Percentiles rank a stretch among this genome's conserved stretches.
Evolutionary conservation across 345 rosid genomes (phyloP).

Genomic region (Streptanthus diversifolius): DNA sequence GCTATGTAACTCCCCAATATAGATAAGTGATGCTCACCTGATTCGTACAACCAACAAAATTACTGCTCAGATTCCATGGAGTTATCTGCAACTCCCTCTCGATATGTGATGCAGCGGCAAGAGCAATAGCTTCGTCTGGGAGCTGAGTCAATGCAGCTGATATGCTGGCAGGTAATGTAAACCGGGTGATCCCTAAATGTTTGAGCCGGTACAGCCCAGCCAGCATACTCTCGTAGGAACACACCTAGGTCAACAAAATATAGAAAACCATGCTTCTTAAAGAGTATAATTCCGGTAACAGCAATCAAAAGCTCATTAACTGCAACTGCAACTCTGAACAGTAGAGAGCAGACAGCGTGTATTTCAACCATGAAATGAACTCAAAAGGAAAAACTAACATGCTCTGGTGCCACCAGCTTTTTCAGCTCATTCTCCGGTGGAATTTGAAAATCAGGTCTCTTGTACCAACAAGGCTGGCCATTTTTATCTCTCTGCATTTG

Average conservation of each 20-base stretch:
- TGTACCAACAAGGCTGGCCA: conserved; percentile 68
- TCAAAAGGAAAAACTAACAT: conserved; percentile 52
- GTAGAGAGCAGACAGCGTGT: not conserved
- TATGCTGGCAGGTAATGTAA: conserved; percentile 69
- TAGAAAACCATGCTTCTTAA: conserved; percentile 18
- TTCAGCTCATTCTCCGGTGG: conserved; percentile 84
- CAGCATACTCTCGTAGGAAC: conserved; percentile 94
- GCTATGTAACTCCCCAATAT: conserved; percentile 9
- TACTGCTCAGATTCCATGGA: conserved; percentile 94
- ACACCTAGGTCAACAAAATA: conserved; percentile 53
- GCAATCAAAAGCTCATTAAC: not conserved
- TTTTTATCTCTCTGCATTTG: conserved; percentile 58
- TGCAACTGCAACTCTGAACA: not conserved
- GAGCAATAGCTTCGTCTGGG: conserved; percentile 90
- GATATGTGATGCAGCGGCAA: conserved; percentile 96
- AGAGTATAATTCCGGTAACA: conserved; percentile 3
- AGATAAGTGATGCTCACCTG: conserved; percentile 50
- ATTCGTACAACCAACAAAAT: conserved; percentile 89
- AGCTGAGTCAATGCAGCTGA: conserved; percentile 88
- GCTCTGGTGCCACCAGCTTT: conserved; percentile 79
- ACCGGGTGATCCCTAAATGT: conserved; percentile 81
- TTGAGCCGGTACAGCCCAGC: conserved; percentile 91
- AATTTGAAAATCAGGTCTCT: conserved; percentile 55
- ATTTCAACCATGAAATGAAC: conserved; percentile 9
- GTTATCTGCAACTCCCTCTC: conserved; percentile 95